Evolutionary conservation across 2,329 filamentous ascomycete genomes (phyloP).

Genomic region (Neonectria faginata): DNA sequence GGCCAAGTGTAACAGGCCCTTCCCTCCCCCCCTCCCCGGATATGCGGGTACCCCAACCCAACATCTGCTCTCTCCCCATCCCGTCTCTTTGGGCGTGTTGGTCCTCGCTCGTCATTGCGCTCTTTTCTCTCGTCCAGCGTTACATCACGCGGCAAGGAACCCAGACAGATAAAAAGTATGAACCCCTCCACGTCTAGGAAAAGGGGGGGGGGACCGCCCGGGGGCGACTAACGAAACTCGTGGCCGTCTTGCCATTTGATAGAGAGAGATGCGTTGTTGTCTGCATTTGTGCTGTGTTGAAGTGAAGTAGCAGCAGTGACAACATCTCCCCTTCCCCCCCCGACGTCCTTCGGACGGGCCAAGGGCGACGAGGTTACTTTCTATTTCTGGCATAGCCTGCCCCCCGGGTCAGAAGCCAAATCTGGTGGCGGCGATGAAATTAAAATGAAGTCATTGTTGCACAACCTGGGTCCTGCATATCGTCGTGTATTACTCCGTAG

Average conservation of each 20-base stretch:
- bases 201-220: background rate
- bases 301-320: background rate
- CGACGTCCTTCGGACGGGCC: background rate
- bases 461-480: background rate
- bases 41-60: constrained; percentile 3
- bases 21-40: background rate
- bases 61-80: background rate
- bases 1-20: constrained; percentile 15
- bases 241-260: constrained; percentile 9
- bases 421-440: background rate
- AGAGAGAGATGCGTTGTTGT: constrained; percentile 3
- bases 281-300: background rate
- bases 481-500: background rate
- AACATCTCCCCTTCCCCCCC: background rate
- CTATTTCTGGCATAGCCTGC: constrained; percentile 6
- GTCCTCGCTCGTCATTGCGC: constrained; percentile 4
- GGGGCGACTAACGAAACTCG: constrained; percentile 2
- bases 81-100: background rate
- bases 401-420: background rate
- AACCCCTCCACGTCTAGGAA: background rate
- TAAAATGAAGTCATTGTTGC: constrained; percentile 5
- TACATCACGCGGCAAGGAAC: constrained; percentile 8
- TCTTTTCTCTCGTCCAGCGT: constrained; percentile 1
- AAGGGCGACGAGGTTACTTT: background rate
- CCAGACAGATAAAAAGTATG: background rate